Conservation (phyloP, 805 yeast genomes). For the Saturnispora sekii region DNA sequence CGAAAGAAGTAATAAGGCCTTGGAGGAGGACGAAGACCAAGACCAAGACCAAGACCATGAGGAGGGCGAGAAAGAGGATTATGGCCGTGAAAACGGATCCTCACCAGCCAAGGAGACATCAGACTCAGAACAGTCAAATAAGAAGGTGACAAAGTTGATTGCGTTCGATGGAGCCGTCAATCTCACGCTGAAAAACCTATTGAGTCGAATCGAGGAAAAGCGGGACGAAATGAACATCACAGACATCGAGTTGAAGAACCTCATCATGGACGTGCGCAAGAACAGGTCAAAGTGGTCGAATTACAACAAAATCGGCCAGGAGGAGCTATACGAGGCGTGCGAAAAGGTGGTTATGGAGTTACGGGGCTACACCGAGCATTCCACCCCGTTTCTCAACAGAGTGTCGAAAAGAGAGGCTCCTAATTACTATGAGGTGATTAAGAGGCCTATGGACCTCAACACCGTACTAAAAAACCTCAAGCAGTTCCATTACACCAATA, state of each 20-base stretch:
- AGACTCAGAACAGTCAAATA: neutral
- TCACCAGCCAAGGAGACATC: no score
- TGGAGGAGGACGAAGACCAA: constrained; percentile 31
- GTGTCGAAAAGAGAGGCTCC: constrained; percentile 99
- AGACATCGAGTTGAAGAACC: constrained; percentile 73
- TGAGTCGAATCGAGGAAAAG: constrained; percentile 67
- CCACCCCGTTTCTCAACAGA: constrained; percentile 88
- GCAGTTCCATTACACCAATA: constrained; percentile 69
- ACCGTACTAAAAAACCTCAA: constrained; percentile 89
- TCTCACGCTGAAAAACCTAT: constrained; percentile 67
- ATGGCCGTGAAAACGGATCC: neutral
- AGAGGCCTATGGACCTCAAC: constrained; percentile 92
- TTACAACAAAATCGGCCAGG: constrained; percentile 93
- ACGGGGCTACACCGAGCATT: constrained; percentile 89
- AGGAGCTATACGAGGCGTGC: constrained; percentile 93
- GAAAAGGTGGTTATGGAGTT: constrained; percentile 89
- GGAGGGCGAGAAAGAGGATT: constrained; percentile 13
- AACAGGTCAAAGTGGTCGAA: constrained; percentile 97
- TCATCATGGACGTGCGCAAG: constrained; percentile 87
- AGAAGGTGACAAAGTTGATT: constrained; percentile 22
- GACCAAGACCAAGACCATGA: constrained; percentile 11
- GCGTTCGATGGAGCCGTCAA: constrained; percentile 57
- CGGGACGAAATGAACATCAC: constrained; percentile 67
- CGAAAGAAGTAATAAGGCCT: constrained; percentile 69
- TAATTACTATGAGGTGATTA: constrained; percentile 81